Evolutionary conservation across 345 rosid genomes (phyloP).

Genomic region (Hibiscus trionum): DNA sequence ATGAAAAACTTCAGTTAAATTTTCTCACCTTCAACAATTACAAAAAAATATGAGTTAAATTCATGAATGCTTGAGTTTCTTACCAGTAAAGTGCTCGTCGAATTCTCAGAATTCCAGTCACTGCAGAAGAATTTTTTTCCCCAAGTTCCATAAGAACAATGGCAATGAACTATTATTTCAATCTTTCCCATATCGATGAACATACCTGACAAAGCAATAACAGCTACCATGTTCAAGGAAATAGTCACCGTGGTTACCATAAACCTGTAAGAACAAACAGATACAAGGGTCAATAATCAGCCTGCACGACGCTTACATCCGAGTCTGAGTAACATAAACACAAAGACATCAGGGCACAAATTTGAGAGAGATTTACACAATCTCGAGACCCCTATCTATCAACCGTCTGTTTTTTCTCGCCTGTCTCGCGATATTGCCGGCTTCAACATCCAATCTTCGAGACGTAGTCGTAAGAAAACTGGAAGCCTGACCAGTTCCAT

Average conservation of each 20-base stretch:
- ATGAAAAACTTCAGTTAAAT: background rate
- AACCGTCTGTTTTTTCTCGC: slow-evolving; percentile 45
- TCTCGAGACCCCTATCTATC: slow-evolving; percentile 42
- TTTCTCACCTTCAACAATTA: background rate
- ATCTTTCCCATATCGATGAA: background rate
- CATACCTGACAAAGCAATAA: slow-evolving; percentile 46
- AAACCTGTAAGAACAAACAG: slow-evolving; percentile 32
- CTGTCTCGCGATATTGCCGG: slow-evolving; percentile 32
- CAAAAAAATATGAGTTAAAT: background rate
- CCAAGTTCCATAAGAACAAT: background rate
- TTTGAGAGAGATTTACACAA: slow-evolving; percentile 30
- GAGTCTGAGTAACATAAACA: background rate
- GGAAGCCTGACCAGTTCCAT: slow-evolving; percentile 18
- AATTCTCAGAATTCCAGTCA: slow-evolving; percentile 37
- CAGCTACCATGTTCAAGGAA: slow-evolving; percentile 39
- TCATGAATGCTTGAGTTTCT: slow-evolving; percentile 7
- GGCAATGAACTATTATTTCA: background rate
- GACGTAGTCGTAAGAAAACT: slow-evolving; percentile 43
- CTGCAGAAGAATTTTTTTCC: slow-evolving; percentile 27
- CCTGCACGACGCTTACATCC: background rate
- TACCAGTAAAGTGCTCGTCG: slow-evolving; percentile 34
- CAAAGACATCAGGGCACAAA: background rate
- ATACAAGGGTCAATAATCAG: background rate
- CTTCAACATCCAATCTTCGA: slow-evolving; percentile 30
- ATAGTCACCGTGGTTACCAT: slow-evolving; percentile 33